These are phyloP conservation scores for Chlorella sp. DNA, from an alignment of 139 green algal genomes.

Conservation along the genomic window DNA sequence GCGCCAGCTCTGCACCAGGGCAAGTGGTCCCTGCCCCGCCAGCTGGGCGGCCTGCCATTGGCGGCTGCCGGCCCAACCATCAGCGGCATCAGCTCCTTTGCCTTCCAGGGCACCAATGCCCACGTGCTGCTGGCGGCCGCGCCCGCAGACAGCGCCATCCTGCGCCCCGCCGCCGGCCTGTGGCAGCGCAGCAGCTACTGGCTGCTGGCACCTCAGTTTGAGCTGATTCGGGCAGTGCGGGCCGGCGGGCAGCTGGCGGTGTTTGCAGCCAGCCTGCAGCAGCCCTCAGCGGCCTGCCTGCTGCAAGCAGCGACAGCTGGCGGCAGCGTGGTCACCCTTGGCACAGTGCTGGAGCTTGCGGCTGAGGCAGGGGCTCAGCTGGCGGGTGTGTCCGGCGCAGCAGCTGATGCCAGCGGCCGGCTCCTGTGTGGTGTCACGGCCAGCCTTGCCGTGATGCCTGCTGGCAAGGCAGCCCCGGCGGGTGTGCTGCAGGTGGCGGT, in stretches of 20 bases:
- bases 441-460: background rate
- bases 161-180: background rate
- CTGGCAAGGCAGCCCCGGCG: background rate
- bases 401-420: background rate
- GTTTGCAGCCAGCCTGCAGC: constrained; percentile 14
- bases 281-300: background rate
- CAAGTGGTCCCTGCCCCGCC: constrained; percentile 46
- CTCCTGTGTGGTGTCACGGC: background rate
- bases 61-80: background rate
- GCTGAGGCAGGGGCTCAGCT: constrained; percentile 19
- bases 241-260: background rate
- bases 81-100: constrained; percentile 80
- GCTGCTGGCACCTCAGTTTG: constrained; percentile 47
- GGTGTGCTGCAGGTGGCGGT: constrained; percentile 11
- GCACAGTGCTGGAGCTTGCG: constrained; percentile 24
- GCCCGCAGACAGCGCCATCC: background rate
- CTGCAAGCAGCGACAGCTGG: background rate
- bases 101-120: constrained; percentile 85
- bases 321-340: constrained; percentile 5
- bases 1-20: constrained; percentile 10
- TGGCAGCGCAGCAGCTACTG: constrained; percentile 58
- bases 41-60: constrained; percentile 29
- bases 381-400: background rate
- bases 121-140: constrained; percentile 53
- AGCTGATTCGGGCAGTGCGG: background rate